Conservation (phyloP, 208 protist genomes). For the Leptomonas pyrrhocoris region DNA sequence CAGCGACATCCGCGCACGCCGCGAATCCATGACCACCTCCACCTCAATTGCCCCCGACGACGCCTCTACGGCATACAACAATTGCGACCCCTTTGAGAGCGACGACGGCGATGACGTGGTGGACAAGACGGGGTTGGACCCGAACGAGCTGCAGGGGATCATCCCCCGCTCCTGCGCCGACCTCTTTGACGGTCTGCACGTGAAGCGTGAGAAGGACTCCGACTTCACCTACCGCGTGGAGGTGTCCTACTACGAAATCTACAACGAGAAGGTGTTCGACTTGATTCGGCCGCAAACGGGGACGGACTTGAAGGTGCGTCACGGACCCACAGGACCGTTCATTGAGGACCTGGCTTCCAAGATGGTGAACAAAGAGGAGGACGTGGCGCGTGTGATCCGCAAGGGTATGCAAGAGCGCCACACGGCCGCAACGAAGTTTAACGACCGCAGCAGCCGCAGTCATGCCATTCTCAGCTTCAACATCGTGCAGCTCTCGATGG, state of each 20-base stretch:
- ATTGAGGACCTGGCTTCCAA: constrained; percentile 72
- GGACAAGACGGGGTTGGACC: constrained; percentile 57
- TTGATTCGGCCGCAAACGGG: constrained; percentile 46
- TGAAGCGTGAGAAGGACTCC: constrained; percentile 59
- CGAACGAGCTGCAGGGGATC: constrained; percentile 75
- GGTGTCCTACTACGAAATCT: constrained; percentile 90
- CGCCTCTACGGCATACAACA: neutral
- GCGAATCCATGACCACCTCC: neutral
- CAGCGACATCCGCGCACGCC: constrained; percentile 28
- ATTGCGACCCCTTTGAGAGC: constrained; percentile 21
- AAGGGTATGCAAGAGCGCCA: constrained; percentile 82
- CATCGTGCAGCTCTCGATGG: constrained; percentile 65
- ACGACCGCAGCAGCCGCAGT: constrained; percentile 85
- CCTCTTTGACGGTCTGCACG: constrained; percentile 60
- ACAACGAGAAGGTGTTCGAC: constrained; percentile 91
- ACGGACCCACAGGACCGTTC: constrained; percentile 72
- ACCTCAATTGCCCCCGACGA: neutral
- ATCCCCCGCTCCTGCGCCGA: constrained; percentile 77
- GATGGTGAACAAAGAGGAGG: constrained; percentile 59
- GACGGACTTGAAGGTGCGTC: constrained; percentile 71
- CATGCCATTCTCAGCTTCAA: constrained; percentile 89
- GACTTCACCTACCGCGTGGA: constrained; percentile 78
- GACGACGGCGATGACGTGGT: constrained; percentile 45
- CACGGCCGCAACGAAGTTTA: constrained; percentile 87
- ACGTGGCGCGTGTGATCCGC: constrained; percentile 67